Evolutionary conservation across 2,329 filamentous ascomycete genomes (phyloP).

Genomic region (Saccharata proteae): DNA sequence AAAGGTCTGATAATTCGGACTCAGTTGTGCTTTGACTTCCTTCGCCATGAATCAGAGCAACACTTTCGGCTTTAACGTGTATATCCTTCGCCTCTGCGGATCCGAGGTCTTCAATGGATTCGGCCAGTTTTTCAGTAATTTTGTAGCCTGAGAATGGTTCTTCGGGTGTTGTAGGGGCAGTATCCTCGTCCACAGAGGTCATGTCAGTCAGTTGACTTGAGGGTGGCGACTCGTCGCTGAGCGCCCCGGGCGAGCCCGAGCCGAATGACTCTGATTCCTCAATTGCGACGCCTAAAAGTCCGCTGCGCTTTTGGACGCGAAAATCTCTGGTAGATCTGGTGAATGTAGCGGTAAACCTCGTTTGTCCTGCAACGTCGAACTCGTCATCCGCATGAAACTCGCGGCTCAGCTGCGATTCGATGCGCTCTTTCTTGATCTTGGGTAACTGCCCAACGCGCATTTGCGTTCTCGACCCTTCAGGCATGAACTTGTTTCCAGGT

Average conservation of each 20-base stretch:
- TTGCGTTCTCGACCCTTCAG: conserved; percentile 1
- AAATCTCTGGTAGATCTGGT: conserved; percentile 15
- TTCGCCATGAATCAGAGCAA: too few species aligned
- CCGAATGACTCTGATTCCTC: conserved; percentile 13
- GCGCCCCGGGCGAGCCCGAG: conserved; percentile 5
- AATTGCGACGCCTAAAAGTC: conserved; percentile 17
- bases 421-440: conserved; percentile 19
- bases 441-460: not conserved
- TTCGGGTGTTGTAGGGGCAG: too few species aligned
- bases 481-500: not conserved
- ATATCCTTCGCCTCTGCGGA: too few species aligned
- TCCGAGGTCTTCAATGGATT: too few species aligned
- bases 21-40: too few species aligned
- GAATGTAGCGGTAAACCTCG: conserved; percentile 4
- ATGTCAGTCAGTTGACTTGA: conserved; percentile 25
- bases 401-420: conserved; percentile 19
- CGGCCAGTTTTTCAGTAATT: too few species aligned
- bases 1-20: conserved; percentile 29
- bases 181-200: conserved; percentile 25
- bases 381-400: conserved; percentile 12
- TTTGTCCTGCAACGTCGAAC: not conserved
- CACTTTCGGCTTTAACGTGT: too few species aligned
- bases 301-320: conserved; percentile 21
- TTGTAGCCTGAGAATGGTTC: too few species aligned
- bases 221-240: conserved; percentile 18